A percentile compares a stretch with the other conserved stretches of the same genome.
phyloP scores from a whole-genome alignment of 75 land plant species.

The Gnetum montanum region DNA sequence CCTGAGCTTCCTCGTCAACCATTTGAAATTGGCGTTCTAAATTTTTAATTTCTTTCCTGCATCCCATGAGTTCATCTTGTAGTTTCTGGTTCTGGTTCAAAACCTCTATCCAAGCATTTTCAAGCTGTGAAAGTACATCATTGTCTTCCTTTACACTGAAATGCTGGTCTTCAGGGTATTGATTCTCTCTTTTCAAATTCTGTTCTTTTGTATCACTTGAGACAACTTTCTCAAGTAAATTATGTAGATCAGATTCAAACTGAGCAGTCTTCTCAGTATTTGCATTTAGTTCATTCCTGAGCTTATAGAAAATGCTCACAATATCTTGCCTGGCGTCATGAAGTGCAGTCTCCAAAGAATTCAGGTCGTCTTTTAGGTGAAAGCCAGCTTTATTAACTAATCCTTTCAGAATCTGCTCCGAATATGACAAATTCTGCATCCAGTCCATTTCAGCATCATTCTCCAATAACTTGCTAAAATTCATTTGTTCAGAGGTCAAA shows the following conservation, averaged over 20 bases:
- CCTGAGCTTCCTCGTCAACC: slow-evolving; percentile 10
- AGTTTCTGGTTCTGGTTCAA: slow-evolving; percentile 11
- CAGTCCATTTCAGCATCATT: background rate
- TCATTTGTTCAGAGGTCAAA: background rate
- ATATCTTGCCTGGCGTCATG: slow-evolving; percentile 7
- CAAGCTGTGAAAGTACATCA: slow-evolving; percentile 9
- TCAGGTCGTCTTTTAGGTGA: background rate
- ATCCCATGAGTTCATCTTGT: slow-evolving; percentile 16
- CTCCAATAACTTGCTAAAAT: background rate
- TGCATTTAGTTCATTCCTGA: slow-evolving; percentile 12
- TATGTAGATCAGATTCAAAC: slow-evolving; percentile 1
- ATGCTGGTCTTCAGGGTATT: background rate
- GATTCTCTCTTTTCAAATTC: background rate
- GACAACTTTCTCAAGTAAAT: background rate
- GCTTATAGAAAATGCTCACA: slow-evolving; percentile 3
- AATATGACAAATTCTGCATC: slow-evolving; percentile 5
- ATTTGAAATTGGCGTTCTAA: slow-evolving; percentile 15
- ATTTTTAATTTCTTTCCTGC: slow-evolving; percentile 11
- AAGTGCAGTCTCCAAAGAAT: slow-evolving; percentile 10
- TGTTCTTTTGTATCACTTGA: background rate
- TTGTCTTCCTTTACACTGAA: slow-evolving; percentile 1
- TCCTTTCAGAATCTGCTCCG: slow-evolving; percentile 3
- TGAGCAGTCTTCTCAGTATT: background rate
- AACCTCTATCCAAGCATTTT: slow-evolving; percentile 11
- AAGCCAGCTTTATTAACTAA: slow-evolving; percentile 5